Conservation (phyloP, 768 basidiomycete genomes). For the Nidularia sp. region DNA sequence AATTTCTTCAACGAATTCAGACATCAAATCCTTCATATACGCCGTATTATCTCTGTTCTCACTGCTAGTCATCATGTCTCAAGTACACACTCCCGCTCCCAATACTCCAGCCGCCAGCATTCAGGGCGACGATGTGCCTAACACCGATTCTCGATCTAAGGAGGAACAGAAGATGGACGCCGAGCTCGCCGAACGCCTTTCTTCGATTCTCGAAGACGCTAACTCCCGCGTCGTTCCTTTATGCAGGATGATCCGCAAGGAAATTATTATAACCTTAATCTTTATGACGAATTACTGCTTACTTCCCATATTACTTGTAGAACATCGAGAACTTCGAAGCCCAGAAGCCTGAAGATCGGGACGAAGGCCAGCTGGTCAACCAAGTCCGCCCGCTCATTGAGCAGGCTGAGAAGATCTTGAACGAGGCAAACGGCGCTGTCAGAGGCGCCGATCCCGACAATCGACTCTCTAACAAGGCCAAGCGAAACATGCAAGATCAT, state of each 20-base stretch:
- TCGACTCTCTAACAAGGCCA: conserved; percentile 25
- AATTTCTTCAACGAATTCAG: no score
- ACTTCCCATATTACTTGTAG: conserved; percentile 8
- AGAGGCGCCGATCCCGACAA: conserved; percentile 32
- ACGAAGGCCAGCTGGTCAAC: conserved; percentile 27
- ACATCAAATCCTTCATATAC: no score
- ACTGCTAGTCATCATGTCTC: not conserved
- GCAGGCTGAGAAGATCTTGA: conserved; percentile 31
- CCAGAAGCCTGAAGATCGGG: conserved; percentile 28
- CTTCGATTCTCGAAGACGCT: conserved; percentile 28
- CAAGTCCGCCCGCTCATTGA: conserved; percentile 29
- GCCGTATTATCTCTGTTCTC: not conserved
- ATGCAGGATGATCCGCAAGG: conserved; percentile 31
- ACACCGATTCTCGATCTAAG: conserved; percentile 10
- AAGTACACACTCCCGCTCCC: not conserved
- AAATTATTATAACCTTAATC: conserved; percentile 1
- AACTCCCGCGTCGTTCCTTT: conserved; percentile 22
- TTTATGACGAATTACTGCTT: not conserved
- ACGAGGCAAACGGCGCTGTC: conserved; percentile 31
- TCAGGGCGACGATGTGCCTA: conserved; percentile 1
- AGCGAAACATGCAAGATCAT: conserved; percentile 28
- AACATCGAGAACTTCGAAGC: conserved; percentile 29
- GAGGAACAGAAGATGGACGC: conserved; percentile 18
- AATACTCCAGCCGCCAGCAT: not conserved
- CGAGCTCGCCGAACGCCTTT: conserved; percentile 27